Conservation (phyloP, 768 basidiomycete genomes). For the Cystofilobasidium capitatum region DNA sequence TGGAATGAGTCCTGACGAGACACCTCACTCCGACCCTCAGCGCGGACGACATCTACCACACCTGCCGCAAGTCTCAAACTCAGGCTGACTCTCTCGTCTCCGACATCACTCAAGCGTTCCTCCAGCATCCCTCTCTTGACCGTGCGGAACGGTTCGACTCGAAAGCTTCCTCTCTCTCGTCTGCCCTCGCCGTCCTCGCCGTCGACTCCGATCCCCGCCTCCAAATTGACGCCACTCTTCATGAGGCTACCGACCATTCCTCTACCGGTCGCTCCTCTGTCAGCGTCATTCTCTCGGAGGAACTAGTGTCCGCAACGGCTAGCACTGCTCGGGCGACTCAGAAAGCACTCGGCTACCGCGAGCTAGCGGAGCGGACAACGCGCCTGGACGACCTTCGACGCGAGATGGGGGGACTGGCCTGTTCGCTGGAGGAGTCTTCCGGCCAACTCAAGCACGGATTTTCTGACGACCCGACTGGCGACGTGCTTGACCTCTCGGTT, state of each 20-base stretch:
- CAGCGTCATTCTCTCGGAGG: neutral
- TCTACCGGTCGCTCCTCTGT: neutral
- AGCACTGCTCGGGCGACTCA: neutral
- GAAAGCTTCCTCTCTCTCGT: conserved; percentile 1
- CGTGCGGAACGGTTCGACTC: neutral
- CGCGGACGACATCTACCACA: conserved; percentile 18
- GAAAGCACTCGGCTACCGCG: neutral
- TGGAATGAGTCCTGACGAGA: neutral
- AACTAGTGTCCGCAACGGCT: neutral
- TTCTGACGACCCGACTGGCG: neutral
- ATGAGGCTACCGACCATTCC: neutral
- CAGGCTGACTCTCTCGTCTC: neutral
- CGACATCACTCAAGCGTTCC: conserved; percentile 14
- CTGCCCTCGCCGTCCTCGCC: neutral
- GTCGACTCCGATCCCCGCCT: neutral
- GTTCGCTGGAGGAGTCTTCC: neutral
- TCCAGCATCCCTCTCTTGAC: conserved; percentile 4
- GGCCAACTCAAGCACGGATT: neutral
- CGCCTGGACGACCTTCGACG: neutral
- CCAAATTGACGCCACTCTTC: neutral
- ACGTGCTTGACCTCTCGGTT: neutral
- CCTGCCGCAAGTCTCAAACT: conserved; percentile 2
- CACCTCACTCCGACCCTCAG: neutral
- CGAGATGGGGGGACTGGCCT: neutral
- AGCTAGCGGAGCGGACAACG: conserved; percentile 3